Percentiles rank a stretch among this genome's conserved stretches.
Evolutionary conservation across 208 protist genomes (phyloP).

Genomic region (Crithidia thermophila): DNA sequence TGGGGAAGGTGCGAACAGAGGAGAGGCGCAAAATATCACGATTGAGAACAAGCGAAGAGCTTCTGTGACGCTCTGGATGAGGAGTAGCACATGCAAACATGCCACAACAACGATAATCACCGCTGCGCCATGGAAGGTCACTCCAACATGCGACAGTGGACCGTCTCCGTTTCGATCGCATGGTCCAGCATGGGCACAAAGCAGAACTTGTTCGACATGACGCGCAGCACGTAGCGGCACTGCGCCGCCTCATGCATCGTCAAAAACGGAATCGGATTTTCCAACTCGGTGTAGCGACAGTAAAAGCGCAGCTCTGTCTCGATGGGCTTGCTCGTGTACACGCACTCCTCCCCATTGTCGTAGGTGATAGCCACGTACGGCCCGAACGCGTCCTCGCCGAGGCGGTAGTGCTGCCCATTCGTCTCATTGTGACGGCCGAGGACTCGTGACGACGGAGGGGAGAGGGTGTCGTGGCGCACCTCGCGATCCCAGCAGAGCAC

Average conservation of each 20-base stretch:
- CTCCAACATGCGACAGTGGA: conserved; percentile 44
- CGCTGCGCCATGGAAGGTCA: too few species aligned
- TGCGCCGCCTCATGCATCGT: conserved; percentile 26
- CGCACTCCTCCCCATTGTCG: conserved; percentile 25
- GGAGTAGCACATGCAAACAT: too few species aligned
- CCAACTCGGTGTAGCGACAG: conserved; percentile 25
- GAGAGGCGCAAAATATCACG: too few species aligned
- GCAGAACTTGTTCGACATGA: conserved; percentile 21
- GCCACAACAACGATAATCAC: too few species aligned
- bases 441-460: background rate
- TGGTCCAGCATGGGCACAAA: conserved; percentile 37
- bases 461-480: conserved; percentile 5
- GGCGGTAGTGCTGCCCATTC: conserved; percentile 1
- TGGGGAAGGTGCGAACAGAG: too few species aligned
- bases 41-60: too few species aligned
- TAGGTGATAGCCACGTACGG: conserved; percentile 38
- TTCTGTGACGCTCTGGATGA: too few species aligned
- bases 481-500: conserved; percentile 23
- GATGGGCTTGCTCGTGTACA: conserved; percentile 9
- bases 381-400: conserved; percentile 24
- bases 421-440: background rate
- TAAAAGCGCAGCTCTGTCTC: conserved; percentile 33
- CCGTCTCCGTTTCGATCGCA: conserved; percentile 17
- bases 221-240: conserved; percentile 50
- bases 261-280: conserved; percentile 28